Evolutionary conservation across 2,329 filamentous ascomycete genomes (phyloP), one percentile per base, ranked within the genome.

Genomic region (Sarocladium brachiariae): DNA sequence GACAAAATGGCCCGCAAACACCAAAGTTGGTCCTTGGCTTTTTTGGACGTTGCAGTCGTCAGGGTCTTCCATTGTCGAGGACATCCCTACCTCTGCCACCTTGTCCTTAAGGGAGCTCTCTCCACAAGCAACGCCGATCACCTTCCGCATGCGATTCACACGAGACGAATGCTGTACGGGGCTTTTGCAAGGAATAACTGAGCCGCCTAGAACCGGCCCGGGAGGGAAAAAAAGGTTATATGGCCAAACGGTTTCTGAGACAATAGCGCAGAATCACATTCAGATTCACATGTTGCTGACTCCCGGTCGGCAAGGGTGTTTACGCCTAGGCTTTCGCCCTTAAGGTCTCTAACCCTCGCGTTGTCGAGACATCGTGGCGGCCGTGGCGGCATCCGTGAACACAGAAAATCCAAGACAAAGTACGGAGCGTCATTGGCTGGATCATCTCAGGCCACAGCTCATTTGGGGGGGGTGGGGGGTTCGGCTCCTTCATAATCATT

Each of bases 251-350:
- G 8, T 14, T 23, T 19, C 13, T 45, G 14, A 45, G 9, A 45
- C 21, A 30, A 27, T 19, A 13, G 8, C 39, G 25, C 13, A 30
- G 19, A 14, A 19, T 16, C 11, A 39, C 16, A 18, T 5, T n/a
- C 21, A 27, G 37, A 25, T 43, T 43, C 39, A 43, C 39, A 43
- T 43, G 39, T 43, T 23, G 39, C 7, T 43, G 39, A 7, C n/a
- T 25, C 39, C 19, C 14, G 23, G 21, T 43, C n/a, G 39, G 39
- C 21, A 9, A 27, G n/a, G n/a, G 10, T 14, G 7, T 21, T 11
- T 9, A 37, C n/a, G 6, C 34, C 6, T 21, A 16, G 16, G 16
- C 37, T 39, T 7, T 23, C 37, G 7, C 19, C 27, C 13, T 30
- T 7, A 30, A 30, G 13, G 27, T 13, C 27, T 30, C 27, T 13